Evolutionary conservation across 1,284 basidiomycete genomes (phyloP), one percentile per base, ranked within the genome.

Genomic region (Phellopilus nigrolimitatus): DNA sequence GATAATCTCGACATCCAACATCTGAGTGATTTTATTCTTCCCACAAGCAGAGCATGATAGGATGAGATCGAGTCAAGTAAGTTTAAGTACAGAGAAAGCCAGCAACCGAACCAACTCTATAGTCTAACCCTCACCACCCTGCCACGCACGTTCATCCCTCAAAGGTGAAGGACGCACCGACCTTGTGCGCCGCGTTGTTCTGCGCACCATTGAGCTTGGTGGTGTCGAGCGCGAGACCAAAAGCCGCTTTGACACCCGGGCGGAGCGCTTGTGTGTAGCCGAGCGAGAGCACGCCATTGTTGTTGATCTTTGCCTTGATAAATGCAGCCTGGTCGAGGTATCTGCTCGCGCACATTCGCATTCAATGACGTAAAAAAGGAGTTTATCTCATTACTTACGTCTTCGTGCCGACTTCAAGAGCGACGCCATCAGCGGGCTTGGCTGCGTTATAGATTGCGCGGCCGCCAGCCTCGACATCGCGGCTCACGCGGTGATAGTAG

Each of bases 291-390:
- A 95, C 79, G 78, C 94, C 94, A 59, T 84, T 71, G 76, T 95
- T 95, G 85, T 97, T 97, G 76, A 99, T 95, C 84, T 99, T 99
- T 64, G 93, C 91, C 82, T 99, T 97, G 76, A 97, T 79, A 66
- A 92, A 97, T 19, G 93, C 88, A 62, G 92, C 85, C 51, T 79
- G 73, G 75, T 97, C 93, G 59, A 95, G 84, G 75, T 87, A 88
- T 50, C 83, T 87, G 56, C 30, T 45, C 46, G 41, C 36, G 52
- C 30, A 33, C 13, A 49, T 28, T 54, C 13, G 17, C 22, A 47
- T n/a, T 30, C 7, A 21, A 42, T 42, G 43, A 24, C 6, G 27
- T 50, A 13, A 51, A 1, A 38, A 15, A 39, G 37, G 13, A 24
- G 28, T 28, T 34, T 43, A 38, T n/a, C n/a, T n/a, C n/a, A n/a